Evolutionary conservation across 768 basidiomycete genomes (phyloP), one percentile per base, ranked within the genome.

Genomic region (Gloeopeniophorella convolvens): DNA sequence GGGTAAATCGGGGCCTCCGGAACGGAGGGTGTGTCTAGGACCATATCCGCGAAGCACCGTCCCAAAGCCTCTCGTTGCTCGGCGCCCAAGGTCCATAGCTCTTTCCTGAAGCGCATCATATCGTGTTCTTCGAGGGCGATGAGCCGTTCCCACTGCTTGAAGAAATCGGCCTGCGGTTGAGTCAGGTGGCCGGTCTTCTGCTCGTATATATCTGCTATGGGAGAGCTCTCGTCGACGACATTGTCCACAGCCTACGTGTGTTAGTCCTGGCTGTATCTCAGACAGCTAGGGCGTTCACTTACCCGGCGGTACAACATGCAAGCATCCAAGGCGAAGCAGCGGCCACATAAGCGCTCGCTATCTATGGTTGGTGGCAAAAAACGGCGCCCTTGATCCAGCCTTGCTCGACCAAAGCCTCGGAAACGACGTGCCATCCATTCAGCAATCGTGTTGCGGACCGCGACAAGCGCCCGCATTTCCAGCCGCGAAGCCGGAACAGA

Each of bases 241-340:
- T 75, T 70, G 56, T 92, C 90, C 5, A 88, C 79, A 5, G 85
- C 78, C 85, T 89, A 48, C 16, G 46, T 45, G 6, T 18, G 31
- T 41, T n/a, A 40, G 5, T n/a, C 5, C 46, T 48, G 45, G 23
- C 50, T 40, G 5, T 55, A 13, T 0, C 30, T 5, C 21, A 45
- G 8, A 5, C 48, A 30, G 20, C 15, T 9, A 20, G 9, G 36
- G 9, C 32, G 21, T n/a, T 39, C 41, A 59, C 68, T 26, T 53
- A 83, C 89, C 75, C 85, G 88, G 36, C 95, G 85, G 68, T 93
- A 98, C 10, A 99, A 73, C 85, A 97, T 92, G 66, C 96, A 98
- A 2, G 81, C 75, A 60, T 99, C 90, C 5, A 88, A 67, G 0
- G 78, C 74, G 62, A 83, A 97, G 62, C 96, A 98, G 42, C 72